Evolutionary conservation across 176 grass and related monocot species (phyloP).

Genomic region (Stipa capillata): DNA sequence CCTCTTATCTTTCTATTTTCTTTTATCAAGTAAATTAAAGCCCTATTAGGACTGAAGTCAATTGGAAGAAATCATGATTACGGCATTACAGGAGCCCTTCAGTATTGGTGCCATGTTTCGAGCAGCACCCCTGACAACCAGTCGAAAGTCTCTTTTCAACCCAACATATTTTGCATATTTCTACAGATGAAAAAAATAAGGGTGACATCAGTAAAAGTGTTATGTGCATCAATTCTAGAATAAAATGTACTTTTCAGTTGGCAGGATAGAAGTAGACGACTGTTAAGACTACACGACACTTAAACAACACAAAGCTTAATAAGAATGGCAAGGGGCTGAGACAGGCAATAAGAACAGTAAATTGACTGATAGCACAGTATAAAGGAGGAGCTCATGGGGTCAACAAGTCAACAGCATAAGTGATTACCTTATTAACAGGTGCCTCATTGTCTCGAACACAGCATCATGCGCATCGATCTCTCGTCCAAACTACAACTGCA

Average conservation of each 20-base stretch:
- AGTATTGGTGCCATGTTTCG: constrained; percentile 91
- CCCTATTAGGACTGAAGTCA: background rate
- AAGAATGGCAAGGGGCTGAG: background rate
- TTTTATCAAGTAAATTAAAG: constrained; percentile 2
- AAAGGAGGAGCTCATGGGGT: background rate
- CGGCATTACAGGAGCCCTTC: constrained; percentile 92
- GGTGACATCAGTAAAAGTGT: background rate
- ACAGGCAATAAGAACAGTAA: background rate
- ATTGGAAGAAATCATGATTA: constrained; percentile 32
- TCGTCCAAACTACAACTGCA: constrained; percentile 92
- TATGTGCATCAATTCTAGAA: background rate
- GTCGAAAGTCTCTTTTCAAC: constrained; percentile 85
- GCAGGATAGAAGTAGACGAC: background rate
- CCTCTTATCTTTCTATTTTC: background rate
- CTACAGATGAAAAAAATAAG: constrained; percentile 32
- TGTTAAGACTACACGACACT: background rate
- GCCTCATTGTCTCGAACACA: constrained; percentile 96
- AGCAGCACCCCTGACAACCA: constrained; percentile 95
- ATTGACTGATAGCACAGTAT: background rate
- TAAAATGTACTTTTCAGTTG: background rate
- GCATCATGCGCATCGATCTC: constrained; percentile 97
- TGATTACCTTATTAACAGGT: constrained; percentile 83
- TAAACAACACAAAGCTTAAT: background rate
- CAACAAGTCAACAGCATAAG: background rate
- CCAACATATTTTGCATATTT: constrained; percentile 98